Evolutionary conservation across 2,329 filamentous ascomycete species (phyloP).

Genomic region (Gaeumannomyces tritici): DNA sequence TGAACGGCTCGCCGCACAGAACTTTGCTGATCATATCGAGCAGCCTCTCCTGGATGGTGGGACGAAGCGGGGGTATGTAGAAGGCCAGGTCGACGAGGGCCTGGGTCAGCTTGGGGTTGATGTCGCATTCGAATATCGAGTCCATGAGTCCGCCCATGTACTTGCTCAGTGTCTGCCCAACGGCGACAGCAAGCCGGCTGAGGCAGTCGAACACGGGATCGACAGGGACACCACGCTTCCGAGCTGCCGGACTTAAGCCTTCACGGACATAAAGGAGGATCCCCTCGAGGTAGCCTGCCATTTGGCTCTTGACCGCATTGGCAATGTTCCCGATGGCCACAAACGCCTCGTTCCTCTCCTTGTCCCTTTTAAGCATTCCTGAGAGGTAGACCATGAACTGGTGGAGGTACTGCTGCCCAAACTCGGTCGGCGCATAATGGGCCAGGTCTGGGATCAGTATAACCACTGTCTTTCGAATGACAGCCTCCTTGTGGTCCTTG

Average conservation of each 20-base stretch:
- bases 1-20: slow-evolving; percentile 83
- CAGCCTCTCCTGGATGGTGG: slow-evolving; percentile 85
- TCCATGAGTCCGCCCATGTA: slow-evolving; percentile 95
- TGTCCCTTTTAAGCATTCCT: slow-evolving; percentile 86
- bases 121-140: slow-evolving; percentile 91
- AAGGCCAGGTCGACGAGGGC: slow-evolving; percentile 98
- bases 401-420: slow-evolving; percentile 78
- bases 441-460: slow-evolving; percentile 87
- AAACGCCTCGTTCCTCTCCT: slow-evolving; percentile 89
- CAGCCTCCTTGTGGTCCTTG: slow-evolving; percentile 83
- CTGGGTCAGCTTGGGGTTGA: slow-evolving; percentile 88
- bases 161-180: slow-evolving; percentile 93
- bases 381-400: slow-evolving; percentile 97
- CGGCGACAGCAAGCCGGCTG: slow-evolving; percentile 88
- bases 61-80: slow-evolving; percentile 91
- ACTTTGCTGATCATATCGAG: slow-evolving; percentile 93
- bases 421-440: slow-evolving; percentile 84
- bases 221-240: slow-evolving; percentile 47
- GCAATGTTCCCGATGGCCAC: slow-evolving; percentile 93
- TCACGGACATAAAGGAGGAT: slow-evolving; percentile 91
- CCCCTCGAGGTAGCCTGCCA: slow-evolving; percentile 88
- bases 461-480: slow-evolving; percentile 83
- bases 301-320: slow-evolving; percentile 90
- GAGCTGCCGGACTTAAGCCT: slow-evolving; percentile 72
- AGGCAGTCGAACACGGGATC: slow-evolving; percentile 94